Conservation (phyloP, 768 basidiomycete species). For the Cystobasidium onofrii region DNA sequence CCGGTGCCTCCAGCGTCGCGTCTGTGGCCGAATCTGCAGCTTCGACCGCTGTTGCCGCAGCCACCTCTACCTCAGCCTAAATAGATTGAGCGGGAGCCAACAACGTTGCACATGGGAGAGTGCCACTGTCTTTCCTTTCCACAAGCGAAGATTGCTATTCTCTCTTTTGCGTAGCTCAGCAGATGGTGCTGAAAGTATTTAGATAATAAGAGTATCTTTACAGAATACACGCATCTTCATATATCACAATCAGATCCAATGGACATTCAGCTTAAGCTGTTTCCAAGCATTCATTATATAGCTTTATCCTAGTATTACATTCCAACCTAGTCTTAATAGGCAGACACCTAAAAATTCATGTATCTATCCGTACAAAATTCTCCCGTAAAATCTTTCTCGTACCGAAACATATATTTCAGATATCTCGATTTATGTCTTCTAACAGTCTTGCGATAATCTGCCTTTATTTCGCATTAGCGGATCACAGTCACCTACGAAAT, state of each 20-base stretch:
- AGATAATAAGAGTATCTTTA: too few relatives aligned
- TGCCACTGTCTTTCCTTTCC: too few relatives aligned
- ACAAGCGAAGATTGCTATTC: too few relatives aligned
- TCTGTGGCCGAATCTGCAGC: neutral
- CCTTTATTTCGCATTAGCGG: too few relatives aligned
- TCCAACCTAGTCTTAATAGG: neutral
- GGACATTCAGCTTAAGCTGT: neutral
- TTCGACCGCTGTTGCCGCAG: conserved; percentile 3
- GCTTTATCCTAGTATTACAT: neutral
- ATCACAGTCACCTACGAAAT: too few relatives aligned
- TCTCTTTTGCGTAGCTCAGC: too few relatives aligned
- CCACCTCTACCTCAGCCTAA: conserved; percentile 46
- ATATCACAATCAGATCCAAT: too few relatives aligned
- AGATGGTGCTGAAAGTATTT: too few relatives aligned
- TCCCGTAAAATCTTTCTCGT: neutral
- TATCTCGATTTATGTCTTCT: too few relatives aligned
- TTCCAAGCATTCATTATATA: neutral
- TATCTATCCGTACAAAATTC: neutral
- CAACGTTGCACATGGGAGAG: neutral
- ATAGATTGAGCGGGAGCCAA: neutral
- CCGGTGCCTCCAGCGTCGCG: neutral
- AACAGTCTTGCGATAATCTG: too few relatives aligned
- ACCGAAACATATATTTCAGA: too few relatives aligned
- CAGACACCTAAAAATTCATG: neutral
- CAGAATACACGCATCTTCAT: neutral